Evolutionary conservation across 768 basidiomycete genomes (phyloP), one percentile per base, ranked within the genome.

Genomic region (Lentinula edodes): DNA sequence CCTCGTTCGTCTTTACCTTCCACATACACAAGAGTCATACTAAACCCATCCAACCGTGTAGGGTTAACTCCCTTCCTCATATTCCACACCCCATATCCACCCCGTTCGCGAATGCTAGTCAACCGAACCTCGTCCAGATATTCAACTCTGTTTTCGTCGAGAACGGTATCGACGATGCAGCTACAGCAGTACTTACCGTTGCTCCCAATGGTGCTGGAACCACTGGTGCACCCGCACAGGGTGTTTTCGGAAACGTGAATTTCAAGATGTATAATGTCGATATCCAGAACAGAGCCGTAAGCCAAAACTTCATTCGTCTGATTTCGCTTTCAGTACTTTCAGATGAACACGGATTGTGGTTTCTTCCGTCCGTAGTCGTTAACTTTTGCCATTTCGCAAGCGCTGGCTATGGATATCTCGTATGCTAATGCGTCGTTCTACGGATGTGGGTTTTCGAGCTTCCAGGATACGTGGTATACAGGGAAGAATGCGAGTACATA

Each of bases 371-470:
- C 62, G 48, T 57, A 52, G 61, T 63, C 78, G 79, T 84, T 82
- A 34, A 81, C 86, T 59, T 85, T 81, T 60, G 68, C 82, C 0
- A 84, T 87, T 42, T 80, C 84, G 1, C 87, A 82, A 67, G 87
- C 87, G 1, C 73, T 88, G 9, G 85, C 82, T 28, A 84, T 82
- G 3, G 81, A 83, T 61, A 82, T 87, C 32, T 83, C 82, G 0
- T 84, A 87, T 63, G 80, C 85, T 4, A 88, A 88, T 60, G 84
- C 85, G 6, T 87, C 86, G 1, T 88, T 88, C 69, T 87, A 86
- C 63, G 83, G 82, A 0, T 86, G 83, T 64, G 75, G 81, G 1
- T 86, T 85, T 64, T 76, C 82, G 1, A 84, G 83, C 65, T 87
- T 76, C 63, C 85, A 88, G 67, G 85, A 87, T 65, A 88, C 87